phyloP scores from a whole-genome alignment of 2,329 filamentous ascomycete genomes.

The Diaporthe ampelina region DNA sequence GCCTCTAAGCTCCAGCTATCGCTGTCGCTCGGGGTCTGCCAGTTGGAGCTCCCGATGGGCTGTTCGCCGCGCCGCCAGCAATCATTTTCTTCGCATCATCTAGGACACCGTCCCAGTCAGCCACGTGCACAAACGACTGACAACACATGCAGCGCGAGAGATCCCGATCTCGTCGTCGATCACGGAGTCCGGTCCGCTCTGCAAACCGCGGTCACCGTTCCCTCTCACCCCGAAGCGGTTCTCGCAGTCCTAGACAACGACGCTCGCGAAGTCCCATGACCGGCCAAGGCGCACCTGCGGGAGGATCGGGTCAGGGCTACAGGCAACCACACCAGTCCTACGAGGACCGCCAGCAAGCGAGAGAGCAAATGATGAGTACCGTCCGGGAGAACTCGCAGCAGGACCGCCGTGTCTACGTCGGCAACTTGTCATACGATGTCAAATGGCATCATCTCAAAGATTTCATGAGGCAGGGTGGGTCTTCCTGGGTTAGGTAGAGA shows the following conservation, averaged over 20 bases:
- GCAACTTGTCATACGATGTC: constrained; percentile 98
- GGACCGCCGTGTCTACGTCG: constrained; percentile 99
- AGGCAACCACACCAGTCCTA: constrained; percentile 79
- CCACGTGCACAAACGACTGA: constrained; percentile 48
- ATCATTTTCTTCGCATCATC: neutral
- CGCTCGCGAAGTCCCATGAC: constrained; percentile 91
- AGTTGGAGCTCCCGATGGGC: neutral
- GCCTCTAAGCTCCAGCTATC: constrained; percentile 7
- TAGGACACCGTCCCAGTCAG: neutral
- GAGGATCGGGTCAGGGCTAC: constrained; percentile 78
- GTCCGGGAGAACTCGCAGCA: constrained; percentile 96
- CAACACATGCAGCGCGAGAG: constrained; percentile 78
- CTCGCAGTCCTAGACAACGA: constrained; percentile 70
- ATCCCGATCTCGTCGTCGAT: constrained; percentile 84
- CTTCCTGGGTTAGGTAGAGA: constrained; percentile 35
- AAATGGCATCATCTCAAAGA: constrained; percentile 99
- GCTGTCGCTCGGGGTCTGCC: neutral
- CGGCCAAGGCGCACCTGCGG: constrained; percentile 76
- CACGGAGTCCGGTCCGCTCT: constrained; percentile 82
- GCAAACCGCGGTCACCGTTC: constrained; percentile 80
- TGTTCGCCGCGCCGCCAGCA: neutral
- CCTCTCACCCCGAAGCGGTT: constrained; percentile 53
- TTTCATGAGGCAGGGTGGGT: constrained; percentile 99
- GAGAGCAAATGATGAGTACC: constrained; percentile 96
- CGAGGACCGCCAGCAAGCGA: constrained; percentile 86